Evolutionary conservation across 1,139 yeast species (phyloP), one percentile per base, ranked within the genome.

Genomic region (Kodamaea ohmeri): DNA sequence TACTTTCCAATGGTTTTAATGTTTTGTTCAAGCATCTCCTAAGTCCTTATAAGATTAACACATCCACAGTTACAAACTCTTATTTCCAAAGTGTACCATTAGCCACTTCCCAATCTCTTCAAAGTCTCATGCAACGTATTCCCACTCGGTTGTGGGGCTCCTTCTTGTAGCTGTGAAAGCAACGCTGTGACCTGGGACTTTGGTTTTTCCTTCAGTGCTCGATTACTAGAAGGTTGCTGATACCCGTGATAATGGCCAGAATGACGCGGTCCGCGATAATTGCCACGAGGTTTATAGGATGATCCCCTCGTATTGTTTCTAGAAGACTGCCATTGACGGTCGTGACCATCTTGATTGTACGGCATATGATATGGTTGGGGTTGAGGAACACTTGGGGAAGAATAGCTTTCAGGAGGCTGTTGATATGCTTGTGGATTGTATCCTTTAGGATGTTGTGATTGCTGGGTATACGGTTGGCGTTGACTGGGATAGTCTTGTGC

Each of bases 41-140:
- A n/a, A n/a, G 22, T 6, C 22, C 22, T 20, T 20, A 20, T 20
- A 20, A 6, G 9, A 20, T 20, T 20, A 20, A 6, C 9, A 7
- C 12, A 11, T 24, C 8, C 28, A 13, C 28, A 13, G 17, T 25
- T 13, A 25, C n/a, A n/a, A n/a, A n/a, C n/a, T n/a, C n/a, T n/a
- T n/a, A n/a, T n/a, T n/a, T n/a, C n/a, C n/a, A n/a, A n/a, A n/a
- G n/a, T n/a, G n/a, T n/a, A n/a, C n/a, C n/a, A n/a, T n/a, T n/a
- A n/a, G n/a, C n/a, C n/a, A n/a, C n/a, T n/a, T 25, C 14, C 51
- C 37, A 67, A 56, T 44, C 65, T 57, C 3, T 71, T 65, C 42
- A 67, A 59, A 15, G 71, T 66, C 12, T 67, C 73, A 66, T 63
- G 58, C 36, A 66, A 50, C 6, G 52, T 41, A 15, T 58, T 46